Percentiles rank a stretch among this genome's conserved stretches.
Conservation (phyloP, 257 asterid species). For the Solanum chaucha region DNA sequence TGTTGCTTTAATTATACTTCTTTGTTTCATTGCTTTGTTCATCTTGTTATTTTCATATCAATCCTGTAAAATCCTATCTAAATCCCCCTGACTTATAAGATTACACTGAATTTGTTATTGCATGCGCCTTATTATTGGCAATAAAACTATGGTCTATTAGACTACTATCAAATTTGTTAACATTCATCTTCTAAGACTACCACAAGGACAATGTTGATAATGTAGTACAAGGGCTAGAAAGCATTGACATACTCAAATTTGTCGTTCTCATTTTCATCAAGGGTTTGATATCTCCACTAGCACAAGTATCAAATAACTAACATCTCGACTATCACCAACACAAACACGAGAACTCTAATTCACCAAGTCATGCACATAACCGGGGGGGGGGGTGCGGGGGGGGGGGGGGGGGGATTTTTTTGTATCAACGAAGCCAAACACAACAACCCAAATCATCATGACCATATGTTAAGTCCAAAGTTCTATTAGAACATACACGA, state of each 20-base stretch:
- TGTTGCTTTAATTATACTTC: background rate
- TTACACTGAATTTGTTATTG: too few species aligned
- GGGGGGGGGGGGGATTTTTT: too few species aligned
- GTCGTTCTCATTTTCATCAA: fast-evolving
- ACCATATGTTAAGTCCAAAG: too few species aligned
- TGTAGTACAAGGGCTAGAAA: background rate
- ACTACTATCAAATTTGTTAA: background rate
- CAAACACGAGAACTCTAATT: background rate
- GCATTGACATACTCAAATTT: background rate
- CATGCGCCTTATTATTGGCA: background rate
- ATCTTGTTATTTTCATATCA: background rate
- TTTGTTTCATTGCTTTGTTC: background rate
- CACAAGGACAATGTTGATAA: background rate
- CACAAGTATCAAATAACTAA: background rate
- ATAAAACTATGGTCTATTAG: background rate
- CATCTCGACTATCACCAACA: background rate
- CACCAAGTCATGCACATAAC: background rate
- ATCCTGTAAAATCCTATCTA: background rate
- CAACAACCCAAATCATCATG: too few species aligned
- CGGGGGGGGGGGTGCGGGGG: too few species aligned
- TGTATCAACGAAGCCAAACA: too few species aligned
- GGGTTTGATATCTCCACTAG: background rate
- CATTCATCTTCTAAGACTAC: background rate
- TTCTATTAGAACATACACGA: too few species aligned
- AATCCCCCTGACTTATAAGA: background rate